Percentiles rank a stretch among this genome's conserved stretches.
phyloP scores from a whole-genome alignment of 257 asterid genomes.

The Penstemon eatonii region DNA sequence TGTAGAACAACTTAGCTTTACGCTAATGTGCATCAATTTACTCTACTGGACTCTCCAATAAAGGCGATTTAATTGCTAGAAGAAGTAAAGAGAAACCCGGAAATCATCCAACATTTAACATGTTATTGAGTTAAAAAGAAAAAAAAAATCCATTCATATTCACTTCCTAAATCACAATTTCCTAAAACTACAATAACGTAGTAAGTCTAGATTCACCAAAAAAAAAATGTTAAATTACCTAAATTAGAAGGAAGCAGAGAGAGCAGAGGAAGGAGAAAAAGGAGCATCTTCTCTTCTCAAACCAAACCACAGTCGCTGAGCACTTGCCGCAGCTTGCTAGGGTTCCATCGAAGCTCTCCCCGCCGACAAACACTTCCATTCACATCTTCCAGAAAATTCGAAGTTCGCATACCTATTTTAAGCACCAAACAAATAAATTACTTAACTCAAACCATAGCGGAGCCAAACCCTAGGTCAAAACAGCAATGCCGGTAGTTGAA shows the following conservation, averaged over 20 bases:
- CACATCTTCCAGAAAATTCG: conserved; percentile 35
- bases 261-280: conserved; percentile 59
- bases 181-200: neutral
- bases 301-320: conserved; percentile 32
- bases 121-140: conserved; percentile 2
- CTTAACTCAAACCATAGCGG: conserved; percentile 13
- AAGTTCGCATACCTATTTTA: conserved; percentile 44
- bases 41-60: conserved; percentile 5
- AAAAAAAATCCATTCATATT: neutral
- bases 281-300: conserved; percentile 70
- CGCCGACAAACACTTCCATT: conserved; percentile 42
- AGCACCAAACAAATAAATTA: conserved; percentile 16
- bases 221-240: conserved; percentile 40
- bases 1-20: neutral
- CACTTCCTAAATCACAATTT: neutral
- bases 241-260: conserved; percentile 50
- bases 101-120: neutral
- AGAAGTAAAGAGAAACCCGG: conserved; percentile 11
- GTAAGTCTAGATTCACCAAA: neutral
- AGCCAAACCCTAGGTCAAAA: conserved; percentile 42
- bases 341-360: conserved; percentile 42
- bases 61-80: neutral
- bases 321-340: conserved; percentile 39
- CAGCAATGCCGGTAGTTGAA: conserved; percentile 51
- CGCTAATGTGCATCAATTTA: neutral